phyloP scores from a whole-genome alignment of 2,329 filamentous ascomycete species.

The Ramularia collo-cygni region DNA sequence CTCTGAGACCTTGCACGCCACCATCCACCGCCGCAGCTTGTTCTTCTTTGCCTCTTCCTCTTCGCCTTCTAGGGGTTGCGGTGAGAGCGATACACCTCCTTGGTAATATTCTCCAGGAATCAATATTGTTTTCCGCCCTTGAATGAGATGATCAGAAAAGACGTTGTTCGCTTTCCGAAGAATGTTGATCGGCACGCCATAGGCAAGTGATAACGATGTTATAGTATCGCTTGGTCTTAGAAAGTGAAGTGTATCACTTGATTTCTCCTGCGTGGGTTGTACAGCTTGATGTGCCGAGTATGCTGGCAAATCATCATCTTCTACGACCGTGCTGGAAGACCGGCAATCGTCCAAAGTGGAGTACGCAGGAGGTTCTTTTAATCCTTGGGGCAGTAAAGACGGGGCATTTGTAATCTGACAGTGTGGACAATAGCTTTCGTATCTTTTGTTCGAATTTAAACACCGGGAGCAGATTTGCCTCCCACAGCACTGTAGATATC shows the following conservation, averaged over 20 bases:
- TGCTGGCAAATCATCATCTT: conserved; percentile 38
- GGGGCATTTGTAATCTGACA: conserved; percentile 64
- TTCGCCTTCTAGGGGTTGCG: conserved; percentile 64
- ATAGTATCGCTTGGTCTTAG: conserved; percentile 65
- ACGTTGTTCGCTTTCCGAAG: conserved; percentile 64
- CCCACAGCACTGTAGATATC: conserved; percentile 61
- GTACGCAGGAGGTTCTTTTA: conserved; percentile 64
- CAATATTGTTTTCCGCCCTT: conserved; percentile 60
- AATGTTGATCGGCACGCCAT: conserved; percentile 57
- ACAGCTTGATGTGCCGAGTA: conserved; percentile 33
- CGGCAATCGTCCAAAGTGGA: conserved; percentile 24
- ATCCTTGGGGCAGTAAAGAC: conserved; percentile 55
- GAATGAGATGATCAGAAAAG: conserved; percentile 63
- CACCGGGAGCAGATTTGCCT: conserved; percentile 66
- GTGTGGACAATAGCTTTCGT: conserved; percentile 62
- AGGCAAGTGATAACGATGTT: conserved; percentile 61
- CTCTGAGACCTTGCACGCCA: conserved; percentile 67
- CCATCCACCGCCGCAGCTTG: conserved; percentile 71
- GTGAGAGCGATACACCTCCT: conserved; percentile 60
- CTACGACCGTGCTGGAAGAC: conserved; percentile 7
- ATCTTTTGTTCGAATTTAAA: conserved; percentile 62
- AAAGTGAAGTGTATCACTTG: conserved; percentile 65
- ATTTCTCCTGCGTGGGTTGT: conserved; percentile 29
- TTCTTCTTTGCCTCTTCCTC: conserved; percentile 65
- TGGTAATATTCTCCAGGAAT: conserved; percentile 67